phyloP scores from a whole-genome alignment of 768 basidiomycete species.

The Amylocystis lapponica region DNA sequence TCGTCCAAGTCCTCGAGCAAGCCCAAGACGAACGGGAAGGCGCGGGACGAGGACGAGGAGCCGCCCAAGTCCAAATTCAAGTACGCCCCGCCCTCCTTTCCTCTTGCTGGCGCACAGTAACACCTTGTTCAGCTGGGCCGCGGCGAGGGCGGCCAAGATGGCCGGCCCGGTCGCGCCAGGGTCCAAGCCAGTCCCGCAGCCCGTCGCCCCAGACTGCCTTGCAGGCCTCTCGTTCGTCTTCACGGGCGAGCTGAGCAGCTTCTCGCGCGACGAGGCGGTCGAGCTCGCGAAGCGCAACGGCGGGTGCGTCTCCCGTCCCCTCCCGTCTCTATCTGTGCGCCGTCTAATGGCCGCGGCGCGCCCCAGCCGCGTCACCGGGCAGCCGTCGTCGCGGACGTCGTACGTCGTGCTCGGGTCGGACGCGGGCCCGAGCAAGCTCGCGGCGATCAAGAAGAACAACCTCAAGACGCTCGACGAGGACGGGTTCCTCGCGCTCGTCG shows the following conservation, averaged over 20 bases:
- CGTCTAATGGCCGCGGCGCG: not conserved
- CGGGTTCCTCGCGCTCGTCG: slow-evolving; percentile 79
- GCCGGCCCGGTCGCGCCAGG: slow-evolving; percentile 53
- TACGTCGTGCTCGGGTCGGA: slow-evolving; percentile 86
- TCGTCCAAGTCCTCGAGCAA: slow-evolving; percentile 5
- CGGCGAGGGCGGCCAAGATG: slow-evolving; percentile 53
- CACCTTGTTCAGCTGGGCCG: slow-evolving; percentile 35
- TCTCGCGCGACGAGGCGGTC: slow-evolving; percentile 81
- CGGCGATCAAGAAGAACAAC: slow-evolving; percentile 75
- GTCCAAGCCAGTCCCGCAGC: slow-evolving; percentile 56
- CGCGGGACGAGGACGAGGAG: slow-evolving; percentile 9
- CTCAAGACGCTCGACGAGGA: slow-evolving; percentile 81
- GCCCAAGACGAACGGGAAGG: slow-evolving; percentile 6
- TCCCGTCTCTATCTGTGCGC: not conserved
- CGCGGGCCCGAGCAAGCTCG: slow-evolving; percentile 87
- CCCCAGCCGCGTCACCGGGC: slow-evolving; percentile 75
- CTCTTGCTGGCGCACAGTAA: not conserved
- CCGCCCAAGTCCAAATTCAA: slow-evolving; percentile 30
- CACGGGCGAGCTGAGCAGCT: slow-evolving; percentile 84
- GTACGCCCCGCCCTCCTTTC: slow-evolving; percentile 18
- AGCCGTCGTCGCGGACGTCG: slow-evolving; percentile 86
- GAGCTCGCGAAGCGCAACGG: slow-evolving; percentile 92
- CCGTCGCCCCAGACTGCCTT: slow-evolving; percentile 77
- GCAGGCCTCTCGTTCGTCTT: slow-evolving; percentile 90
- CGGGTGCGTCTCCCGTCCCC: slow-evolving; percentile 49